Conservation (phyloP, 2,329 filamentous ascomycete genomes). For the Curvularia eragrostidis region DNA sequence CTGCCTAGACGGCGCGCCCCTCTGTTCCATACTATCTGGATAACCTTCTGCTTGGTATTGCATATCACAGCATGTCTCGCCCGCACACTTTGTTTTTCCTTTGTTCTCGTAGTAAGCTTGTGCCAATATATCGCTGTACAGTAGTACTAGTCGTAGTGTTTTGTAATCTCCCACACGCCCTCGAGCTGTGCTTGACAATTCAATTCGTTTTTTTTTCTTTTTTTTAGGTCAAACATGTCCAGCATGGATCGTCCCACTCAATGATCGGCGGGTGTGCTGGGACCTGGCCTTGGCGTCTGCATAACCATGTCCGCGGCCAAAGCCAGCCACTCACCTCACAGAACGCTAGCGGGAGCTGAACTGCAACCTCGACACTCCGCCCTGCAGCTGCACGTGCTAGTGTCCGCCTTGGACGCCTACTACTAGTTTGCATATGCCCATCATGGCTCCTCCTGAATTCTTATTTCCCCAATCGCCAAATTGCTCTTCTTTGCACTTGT, state of each 20-base stretch:
- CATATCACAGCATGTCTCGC: conserved; percentile 11
- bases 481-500: background rate
- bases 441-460: background rate
- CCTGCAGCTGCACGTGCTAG: background rate
- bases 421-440: background rate
- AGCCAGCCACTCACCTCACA: background rate
- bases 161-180: conserved; percentile 12
- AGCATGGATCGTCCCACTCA: background rate
- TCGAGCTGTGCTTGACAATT: conserved; percentile 11
- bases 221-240: background rate
- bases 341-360: conserved; percentile 1
- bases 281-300: background rate
- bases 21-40: conserved; percentile 10
- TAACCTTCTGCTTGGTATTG: conserved; percentile 11
- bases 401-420: background rate
- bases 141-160: conserved; percentile 8
- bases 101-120: conserved; percentile 5
- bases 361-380: background rate
- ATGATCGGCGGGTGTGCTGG: background rate
- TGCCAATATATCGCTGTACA: conserved; percentile 3
- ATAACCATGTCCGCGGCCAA: background rate
- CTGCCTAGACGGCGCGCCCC: conserved; percentile 3
- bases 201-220: background rate
- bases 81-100: conserved; percentile 6
- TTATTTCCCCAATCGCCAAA: no score